phyloP scores from a whole-genome alignment of 352 stramenopile species.

The Globisporangium takayamanum region DNA sequence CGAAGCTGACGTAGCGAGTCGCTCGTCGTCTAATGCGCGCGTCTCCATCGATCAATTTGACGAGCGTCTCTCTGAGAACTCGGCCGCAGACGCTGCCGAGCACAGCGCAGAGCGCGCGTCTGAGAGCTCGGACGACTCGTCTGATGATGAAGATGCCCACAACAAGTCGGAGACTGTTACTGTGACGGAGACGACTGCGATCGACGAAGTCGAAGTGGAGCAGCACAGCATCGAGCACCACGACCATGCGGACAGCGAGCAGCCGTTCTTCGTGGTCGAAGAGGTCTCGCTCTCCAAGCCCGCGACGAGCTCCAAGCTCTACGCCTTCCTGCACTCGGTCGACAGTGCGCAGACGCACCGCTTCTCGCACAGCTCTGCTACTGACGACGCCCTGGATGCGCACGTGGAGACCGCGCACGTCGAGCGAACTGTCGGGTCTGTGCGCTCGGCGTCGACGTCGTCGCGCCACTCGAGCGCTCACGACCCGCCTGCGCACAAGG shows the following conservation, averaged over 20 bases:
- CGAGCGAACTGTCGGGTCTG: neutral
- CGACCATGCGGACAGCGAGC: slow-evolving; percentile 22
- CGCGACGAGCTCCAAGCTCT: slow-evolving; percentile 34
- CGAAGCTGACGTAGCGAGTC: neutral
- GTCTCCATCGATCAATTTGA: slow-evolving; percentile 5
- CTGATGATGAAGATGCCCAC: neutral
- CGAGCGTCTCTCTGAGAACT: slow-evolving; percentile 10
- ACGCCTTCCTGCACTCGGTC: slow-evolving; percentile 47
- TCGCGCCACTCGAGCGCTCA: slow-evolving; percentile 8
- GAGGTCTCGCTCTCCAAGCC: slow-evolving; percentile 22
- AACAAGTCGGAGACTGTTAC: neutral
- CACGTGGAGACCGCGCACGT: neutral
- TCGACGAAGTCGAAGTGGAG: slow-evolving; percentile 2
- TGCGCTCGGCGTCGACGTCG: neutral
- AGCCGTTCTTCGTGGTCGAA: slow-evolving; percentile 32
- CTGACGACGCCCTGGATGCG: slow-evolving; percentile 7
- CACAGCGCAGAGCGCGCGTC: neutral
- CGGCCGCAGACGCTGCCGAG: too few relatives aligned
- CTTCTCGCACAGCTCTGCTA: slow-evolving; percentile 9
- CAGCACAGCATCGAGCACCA: slow-evolving; percentile 17
- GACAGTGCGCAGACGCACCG: slow-evolving; percentile 19
- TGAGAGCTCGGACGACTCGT: neutral
- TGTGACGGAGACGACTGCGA: neutral
- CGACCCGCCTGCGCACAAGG: slow-evolving; percentile 3
- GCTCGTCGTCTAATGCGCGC: neutral